Evolutionary conservation across 139 green algal genomes (phyloP).

Genomic region (Chlamydomonas applanata): DNA sequence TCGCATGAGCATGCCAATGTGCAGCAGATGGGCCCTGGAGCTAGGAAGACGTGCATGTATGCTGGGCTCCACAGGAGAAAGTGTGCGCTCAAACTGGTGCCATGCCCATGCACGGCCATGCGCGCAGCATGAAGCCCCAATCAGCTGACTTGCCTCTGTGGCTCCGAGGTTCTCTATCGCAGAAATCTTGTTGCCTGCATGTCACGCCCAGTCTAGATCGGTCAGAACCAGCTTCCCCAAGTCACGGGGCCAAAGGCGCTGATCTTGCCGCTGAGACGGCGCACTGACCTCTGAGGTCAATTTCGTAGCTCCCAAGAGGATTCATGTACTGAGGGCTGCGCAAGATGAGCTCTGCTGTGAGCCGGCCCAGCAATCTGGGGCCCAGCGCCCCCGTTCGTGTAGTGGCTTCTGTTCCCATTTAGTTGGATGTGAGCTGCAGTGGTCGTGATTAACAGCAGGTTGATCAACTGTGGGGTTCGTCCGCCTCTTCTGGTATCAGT

Average conservation of each 20-base stretch:
- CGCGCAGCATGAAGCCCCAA: neutral
- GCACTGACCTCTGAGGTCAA: constrained; percentile 76
- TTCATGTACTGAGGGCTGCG: constrained; percentile 88
- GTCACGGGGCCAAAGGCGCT: neutral
- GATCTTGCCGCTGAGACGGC: neutral
- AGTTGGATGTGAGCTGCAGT: no score
- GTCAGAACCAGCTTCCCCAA: neutral
- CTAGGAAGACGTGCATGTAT: no score
- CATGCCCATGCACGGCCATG: neutral
- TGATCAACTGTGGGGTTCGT: no score
- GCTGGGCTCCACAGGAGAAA: no score
- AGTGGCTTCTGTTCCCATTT: no score
- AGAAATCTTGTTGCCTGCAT: constrained; percentile 76
- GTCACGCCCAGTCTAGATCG: neutral
- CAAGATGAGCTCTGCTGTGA: constrained; percentile 88
- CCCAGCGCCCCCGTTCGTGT: constrained; percentile 32
- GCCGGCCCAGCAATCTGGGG: constrained; percentile 62
- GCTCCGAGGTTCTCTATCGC: constrained; percentile 92
- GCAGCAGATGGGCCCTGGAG: no score
- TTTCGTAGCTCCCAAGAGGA: constrained; percentile 80
- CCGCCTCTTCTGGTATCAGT: no score
- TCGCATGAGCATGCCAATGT: no score
- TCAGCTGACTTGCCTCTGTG: constrained; percentile 69
- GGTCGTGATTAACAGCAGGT: no score
- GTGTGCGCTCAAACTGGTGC: neutral